Conservation (phyloP, 495 filamentous ascomycete genomes). For the Penicillium psychrofluorescens region DNA sequence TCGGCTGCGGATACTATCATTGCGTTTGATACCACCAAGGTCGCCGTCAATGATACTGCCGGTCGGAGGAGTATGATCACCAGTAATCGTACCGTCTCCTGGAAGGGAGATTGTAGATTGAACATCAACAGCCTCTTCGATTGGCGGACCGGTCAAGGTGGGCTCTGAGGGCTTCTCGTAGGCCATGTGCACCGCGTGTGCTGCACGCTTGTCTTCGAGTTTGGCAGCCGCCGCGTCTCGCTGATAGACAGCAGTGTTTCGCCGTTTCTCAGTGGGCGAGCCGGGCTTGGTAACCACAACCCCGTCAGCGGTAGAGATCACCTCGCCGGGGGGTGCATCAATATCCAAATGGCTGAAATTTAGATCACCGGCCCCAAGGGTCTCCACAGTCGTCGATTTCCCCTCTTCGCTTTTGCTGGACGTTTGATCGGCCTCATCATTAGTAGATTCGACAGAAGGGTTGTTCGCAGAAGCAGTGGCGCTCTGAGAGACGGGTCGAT, state of each 20-base stretch:
- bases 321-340: constrained; percentile 30
- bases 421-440: constrained; percentile 14
- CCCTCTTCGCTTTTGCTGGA: constrained; percentile 33
- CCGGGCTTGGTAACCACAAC: constrained; percentile 35
- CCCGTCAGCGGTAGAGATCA: constrained; percentile 30
- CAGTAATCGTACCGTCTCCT: constrained; percentile 28
- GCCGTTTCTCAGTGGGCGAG: constrained; percentile 24
- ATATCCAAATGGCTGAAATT: constrained; percentile 71
- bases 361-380: constrained; percentile 80
- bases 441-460: constrained; percentile 9
- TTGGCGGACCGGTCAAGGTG: constrained; percentile 14
- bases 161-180: constrained; percentile 44
- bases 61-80: constrained; percentile 56
- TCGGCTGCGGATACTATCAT: constrained; percentile 75
- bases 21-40: constrained; percentile 52
- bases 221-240: constrained; percentile 48
- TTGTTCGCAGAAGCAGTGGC: constrained; percentile 19
- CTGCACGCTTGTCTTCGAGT: constrained; percentile 50
- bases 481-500: constrained; percentile 23
- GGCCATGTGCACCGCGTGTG: constrained; percentile 53
- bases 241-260: constrained; percentile 29
- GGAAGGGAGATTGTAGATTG: constrained; percentile 26
- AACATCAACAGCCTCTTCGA: constrained; percentile 24
- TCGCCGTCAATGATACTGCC: constrained; percentile 66
- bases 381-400: constrained; percentile 77